Base-by-base conservation (phyloP, 768 basidiomycete genomes). In the Suillus variegatus region DNA sequence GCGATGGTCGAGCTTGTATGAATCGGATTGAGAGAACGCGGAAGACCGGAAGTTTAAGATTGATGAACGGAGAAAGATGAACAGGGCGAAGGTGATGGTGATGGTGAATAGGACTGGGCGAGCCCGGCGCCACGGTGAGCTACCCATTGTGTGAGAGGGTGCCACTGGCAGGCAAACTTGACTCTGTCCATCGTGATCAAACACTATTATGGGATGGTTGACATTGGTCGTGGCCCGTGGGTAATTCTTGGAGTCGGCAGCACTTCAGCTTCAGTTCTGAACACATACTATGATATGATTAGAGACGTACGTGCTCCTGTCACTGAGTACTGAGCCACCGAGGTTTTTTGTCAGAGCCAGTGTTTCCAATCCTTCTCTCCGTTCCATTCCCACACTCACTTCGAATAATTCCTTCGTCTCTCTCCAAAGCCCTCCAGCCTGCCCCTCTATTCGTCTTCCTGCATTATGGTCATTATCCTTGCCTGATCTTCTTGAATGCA, bases 1-100 rank as follows among this genome's bases (percentile, higher is more conserved):
- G 32, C 69, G 65, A 35, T 64, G 66, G 10, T 63, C 40, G 35
- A 63, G 62, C 62, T 72, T 68, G 35, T 56, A 12, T 38, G 55
- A 3, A n/a, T 35, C n/a, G n/a, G 3, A 36, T 36, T 22, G 55
- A 36, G 55, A 38, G 20, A 56, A 14, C 7, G 6, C 13, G 13
- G 55, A 38, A 38, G 36, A 56, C n/a, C 38, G 36, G 13, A 56
- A 36, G 55, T n/a, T 12, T n/a, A n/a, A n/a, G 4, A n/a, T 36
- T 22, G 55, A 56, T n/a, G 55, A 56, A n/a, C 13, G n/a, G n/a
- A 36, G 38, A 56, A 22, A n/a, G 35, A 56, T 8, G 36, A 56
- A n/a, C 6, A 38, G 3, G n/a, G 38, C 36, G 13, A 56, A 3
- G n/a, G n/a, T n/a, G n/a, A n/a, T n/a, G n/a, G 36, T n/a, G 13